These are phyloP conservation scores for Paecilomyces formosus DNA, from an alignment of 2,329 filamentous ascomycete species.

Conservation along the genomic window DNA sequence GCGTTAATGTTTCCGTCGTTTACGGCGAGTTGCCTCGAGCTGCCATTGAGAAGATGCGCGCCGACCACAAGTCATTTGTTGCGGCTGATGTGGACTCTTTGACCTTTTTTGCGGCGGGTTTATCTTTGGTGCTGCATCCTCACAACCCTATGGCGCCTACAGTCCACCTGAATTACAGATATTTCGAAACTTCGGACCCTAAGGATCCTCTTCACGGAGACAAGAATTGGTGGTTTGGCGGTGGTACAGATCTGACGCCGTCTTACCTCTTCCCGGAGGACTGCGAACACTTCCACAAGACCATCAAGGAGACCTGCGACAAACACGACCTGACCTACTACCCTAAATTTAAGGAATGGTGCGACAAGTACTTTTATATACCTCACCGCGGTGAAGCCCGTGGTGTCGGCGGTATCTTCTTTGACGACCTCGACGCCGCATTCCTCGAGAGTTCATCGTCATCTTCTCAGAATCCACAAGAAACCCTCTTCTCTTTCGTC, in stretches of 20 bases:
- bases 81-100: constrained; percentile 69
- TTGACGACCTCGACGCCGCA: constrained; percentile 79
- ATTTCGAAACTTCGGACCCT: constrained; percentile 89
- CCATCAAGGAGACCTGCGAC: constrained; percentile 88
- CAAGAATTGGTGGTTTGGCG: constrained; percentile 93
- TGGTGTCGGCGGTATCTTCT: constrained; percentile 94
- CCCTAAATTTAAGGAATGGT: constrained; percentile 94
- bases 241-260: constrained; percentile 88
- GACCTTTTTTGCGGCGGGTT: constrained; percentile 89
- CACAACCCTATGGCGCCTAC: constrained; percentile 95
- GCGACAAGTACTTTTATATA: constrained; percentile 93
- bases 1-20: constrained; percentile 89
- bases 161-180: constrained; percentile 96
- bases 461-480: constrained; percentile 68
- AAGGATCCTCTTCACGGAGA: constrained; percentile 62
- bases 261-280: constrained; percentile 95
- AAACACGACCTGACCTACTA: constrained; percentile 89
- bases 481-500: constrained; percentile 83
- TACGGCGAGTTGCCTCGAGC: constrained; percentile 83
- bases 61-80: constrained; percentile 85
- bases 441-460: constrained; percentile 31
- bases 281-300: constrained; percentile 91
- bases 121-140: constrained; percentile 90
- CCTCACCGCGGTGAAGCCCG: constrained; percentile 82
- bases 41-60: constrained; percentile 87